Evolutionary conservation across 2,329 filamentous ascomycete species (phyloP).

Genomic region (Emergomyces pasteurianus): DNA sequence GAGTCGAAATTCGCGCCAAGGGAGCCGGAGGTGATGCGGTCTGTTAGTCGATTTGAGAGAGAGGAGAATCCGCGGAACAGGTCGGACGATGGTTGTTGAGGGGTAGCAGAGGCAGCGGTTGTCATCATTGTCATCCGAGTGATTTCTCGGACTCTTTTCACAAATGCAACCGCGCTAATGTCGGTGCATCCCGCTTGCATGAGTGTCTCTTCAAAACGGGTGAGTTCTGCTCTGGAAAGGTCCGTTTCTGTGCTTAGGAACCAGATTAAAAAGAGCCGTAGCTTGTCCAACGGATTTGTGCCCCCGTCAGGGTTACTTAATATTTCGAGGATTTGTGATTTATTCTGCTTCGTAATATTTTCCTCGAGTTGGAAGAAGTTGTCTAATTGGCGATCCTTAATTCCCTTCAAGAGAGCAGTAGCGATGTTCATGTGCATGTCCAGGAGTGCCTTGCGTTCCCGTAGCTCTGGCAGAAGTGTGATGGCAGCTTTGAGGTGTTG

Average conservation of each 20-base stretch:
- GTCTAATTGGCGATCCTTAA: conserved; percentile 90
- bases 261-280: conserved; percentile 94
- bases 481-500: conserved; percentile 95
- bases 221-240: conserved; percentile 67
- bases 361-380: conserved; percentile 95
- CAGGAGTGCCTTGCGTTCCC: conserved; percentile 81
- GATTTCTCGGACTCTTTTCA: conserved; percentile 82
- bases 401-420: conserved; percentile 64
- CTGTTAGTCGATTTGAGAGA: conserved; percentile 81
- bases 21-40: conserved; percentile 86
- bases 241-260: conserved; percentile 89
- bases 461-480: conserved; percentile 77
- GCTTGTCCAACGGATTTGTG: conserved; percentile 72
- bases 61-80: conserved; percentile 89
- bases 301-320: conserved; percentile 75
- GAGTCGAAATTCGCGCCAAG: conserved; percentile 82
- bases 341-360: conserved; percentile 80
- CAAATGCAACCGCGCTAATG: conserved; percentile 66
- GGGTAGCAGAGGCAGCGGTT: conserved; percentile 57
- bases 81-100: conserved; percentile 48
- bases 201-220: conserved; percentile 74
- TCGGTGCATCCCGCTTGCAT: conserved; percentile 60
- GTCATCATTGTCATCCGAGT: conserved; percentile 98
- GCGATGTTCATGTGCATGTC: conserved; percentile 99
- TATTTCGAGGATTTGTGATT: conserved; percentile 75